These are phyloP conservation scores for Fusarium tjaetaba DNA, from an alignment of 2,329 filamentous ascomycete species.

Conservation along the genomic window DNA sequence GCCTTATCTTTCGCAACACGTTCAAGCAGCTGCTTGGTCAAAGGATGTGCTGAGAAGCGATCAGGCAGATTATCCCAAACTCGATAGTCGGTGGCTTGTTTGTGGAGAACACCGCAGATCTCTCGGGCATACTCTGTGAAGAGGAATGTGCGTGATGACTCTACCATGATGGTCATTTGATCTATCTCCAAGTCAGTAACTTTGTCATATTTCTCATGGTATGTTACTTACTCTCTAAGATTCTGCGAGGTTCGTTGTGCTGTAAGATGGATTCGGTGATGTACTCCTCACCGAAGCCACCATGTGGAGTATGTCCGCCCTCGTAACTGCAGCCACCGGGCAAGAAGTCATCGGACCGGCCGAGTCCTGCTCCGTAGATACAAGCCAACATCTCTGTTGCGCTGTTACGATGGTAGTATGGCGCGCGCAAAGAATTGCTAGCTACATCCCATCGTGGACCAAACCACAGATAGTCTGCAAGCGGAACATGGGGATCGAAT, in stretches of 20 bases:
- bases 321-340: slow-evolving; percentile 14
- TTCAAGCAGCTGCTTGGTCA: neutral
- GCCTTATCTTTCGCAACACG: slow-evolving; percentile 2
- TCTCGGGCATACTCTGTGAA: slow-evolving; percentile 20
- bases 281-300: slow-evolving; percentile 12
- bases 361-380: slow-evolving; percentile 2
- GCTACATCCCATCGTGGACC: slow-evolving; percentile 1
- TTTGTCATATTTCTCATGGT: rapidly evolving
- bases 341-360: slow-evolving; percentile 5
- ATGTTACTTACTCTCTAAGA: neutral
- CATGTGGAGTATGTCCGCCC: slow-evolving; percentile 16
- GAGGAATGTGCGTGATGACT: slow-evolving; percentile 5
- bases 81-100: slow-evolving; percentile 1
- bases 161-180: slow-evolving; percentile 27
- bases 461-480: slow-evolving; percentile 12
- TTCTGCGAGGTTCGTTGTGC: slow-evolving; percentile 5
- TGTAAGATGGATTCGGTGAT: neutral
- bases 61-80: slow-evolving; percentile 19
- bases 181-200: neutral
- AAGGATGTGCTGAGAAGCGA: slow-evolving; percentile 8
- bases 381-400: slow-evolving; percentile 7
- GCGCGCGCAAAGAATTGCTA: neutral
- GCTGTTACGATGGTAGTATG: slow-evolving; percentile 5
- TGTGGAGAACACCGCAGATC: slow-evolving; percentile 9
- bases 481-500: neutral